Evolutionary conservation across 1,284 basidiomycete species (phyloP), one percentile per base, ranked within the genome.

Genomic region (Cystobasidium sp.): DNA sequence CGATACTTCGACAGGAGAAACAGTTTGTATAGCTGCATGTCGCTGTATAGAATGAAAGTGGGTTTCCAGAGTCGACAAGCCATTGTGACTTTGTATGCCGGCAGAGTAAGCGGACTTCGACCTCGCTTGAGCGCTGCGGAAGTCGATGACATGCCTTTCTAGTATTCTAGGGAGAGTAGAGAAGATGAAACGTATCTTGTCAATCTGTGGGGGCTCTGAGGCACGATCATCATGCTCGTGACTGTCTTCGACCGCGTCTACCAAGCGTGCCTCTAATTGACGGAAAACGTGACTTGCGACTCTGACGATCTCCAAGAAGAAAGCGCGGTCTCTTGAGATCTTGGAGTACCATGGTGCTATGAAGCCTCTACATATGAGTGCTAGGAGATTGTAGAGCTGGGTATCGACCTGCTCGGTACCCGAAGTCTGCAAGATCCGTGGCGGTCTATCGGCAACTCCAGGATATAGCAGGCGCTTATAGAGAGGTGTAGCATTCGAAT

Each of bases 281-380:
- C 85, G 88, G 1, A 90, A 79, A 81, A 91, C 86, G 73, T 84
- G 82, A 31, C 85, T 84, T 72, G 92, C 81, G 76, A 91, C 85
- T 59, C 80, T 81, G 0, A 88, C 86, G 46, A 92, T 87, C 74
- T 91, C 87, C 18, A 90, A 89, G 39, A 92, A 85, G 76, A 93
- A 87, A 72, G 91, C 88, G 79, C 88, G 90, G 86, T 93, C 91
- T 78, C 91, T 87, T 1, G 91, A 88, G 73, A 93, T 86, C 79
- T 88, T 90, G 43, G 88, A 85, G 90, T 91, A 93, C 91, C 91
- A 93, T 0, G 90, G 88, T 49, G 88, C 87, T 39, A 93, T 87
- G 80, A 86, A 89, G 9, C 90, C 91, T 46, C 91, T 87, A 16
- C 92, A 85, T 16, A 75, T 55, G 6, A 75, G 73, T 6, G 73